These are phyloP conservation scores for Tremella mesenterica DNA, from an alignment of 768 basidiomycete genomes.

Conservation along the genomic window DNA sequence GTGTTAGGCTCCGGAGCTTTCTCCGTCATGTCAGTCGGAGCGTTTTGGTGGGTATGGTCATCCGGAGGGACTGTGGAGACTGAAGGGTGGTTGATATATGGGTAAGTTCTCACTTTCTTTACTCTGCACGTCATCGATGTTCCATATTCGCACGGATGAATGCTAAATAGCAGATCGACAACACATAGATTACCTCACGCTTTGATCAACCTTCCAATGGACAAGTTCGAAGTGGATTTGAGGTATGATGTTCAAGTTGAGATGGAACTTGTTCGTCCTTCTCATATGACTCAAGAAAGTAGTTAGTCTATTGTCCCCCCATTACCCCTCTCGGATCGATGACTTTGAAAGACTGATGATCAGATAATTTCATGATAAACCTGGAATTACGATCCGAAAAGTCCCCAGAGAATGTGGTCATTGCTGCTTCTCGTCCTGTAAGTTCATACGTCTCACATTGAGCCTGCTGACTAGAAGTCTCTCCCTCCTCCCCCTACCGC, in stretches of 20 bases:
- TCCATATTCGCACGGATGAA: neutral
- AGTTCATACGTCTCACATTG: neutral
- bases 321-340: too few species aligned
- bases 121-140: too few species aligned
- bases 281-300: constrained; percentile 22
- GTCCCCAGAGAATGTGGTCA: constrained; percentile 15
- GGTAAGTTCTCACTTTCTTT: constrained; percentile 16
- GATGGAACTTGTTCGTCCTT: constrained; percentile 40
- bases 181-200: constrained; percentile 33
- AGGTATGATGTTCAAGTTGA: constrained; percentile 43
- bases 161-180: constrained; percentile 28
- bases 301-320: constrained; percentile 16
- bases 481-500: constrained; percentile 31
- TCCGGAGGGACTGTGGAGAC: constrained; percentile 33
- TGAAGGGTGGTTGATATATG: constrained; percentile 43
- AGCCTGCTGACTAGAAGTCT: constrained; percentile 13
- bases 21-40: constrained; percentile 35
- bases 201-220: constrained; percentile 22
- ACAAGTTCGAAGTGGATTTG: constrained; percentile 34
- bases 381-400: constrained; percentile 28
- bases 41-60: constrained; percentile 41
- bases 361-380: constrained; percentile 43
- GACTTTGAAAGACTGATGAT: neutral
- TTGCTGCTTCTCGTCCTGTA: constrained; percentile 34
- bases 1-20: constrained; percentile 29